A percentile compares a stretch with the other conserved stretches of the same genome.
phyloP scores from a whole-genome alignment of 2,329 filamentous ascomycete species.

The Ceratocystis cacaofunesta region DNA sequence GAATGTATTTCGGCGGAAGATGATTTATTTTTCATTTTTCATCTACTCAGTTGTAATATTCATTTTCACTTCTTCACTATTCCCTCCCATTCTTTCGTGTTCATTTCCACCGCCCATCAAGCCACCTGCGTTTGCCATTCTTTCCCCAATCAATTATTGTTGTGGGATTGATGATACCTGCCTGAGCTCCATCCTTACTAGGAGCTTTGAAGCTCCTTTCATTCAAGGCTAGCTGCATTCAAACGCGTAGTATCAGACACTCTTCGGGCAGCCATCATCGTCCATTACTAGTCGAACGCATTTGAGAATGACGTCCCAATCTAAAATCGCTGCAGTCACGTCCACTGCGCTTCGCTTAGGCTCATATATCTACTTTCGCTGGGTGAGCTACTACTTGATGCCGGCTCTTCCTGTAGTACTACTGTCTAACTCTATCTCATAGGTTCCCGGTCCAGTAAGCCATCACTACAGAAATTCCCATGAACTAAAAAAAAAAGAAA shows the following conservation, averaged over 20 bases:
- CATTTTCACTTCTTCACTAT: too few relatives aligned
- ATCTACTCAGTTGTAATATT: too few relatives aligned
- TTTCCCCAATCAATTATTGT: not conserved
- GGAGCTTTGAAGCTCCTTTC: not conserved
- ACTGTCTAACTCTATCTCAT: not conserved
- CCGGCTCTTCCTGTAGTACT: not conserved
- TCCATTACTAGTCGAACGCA: not conserved
- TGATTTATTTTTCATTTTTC: too few relatives aligned
- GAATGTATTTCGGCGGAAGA: too few relatives aligned
- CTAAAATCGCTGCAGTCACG: conserved; percentile 23
- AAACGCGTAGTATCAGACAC: not conserved
- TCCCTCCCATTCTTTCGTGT: too few relatives aligned
- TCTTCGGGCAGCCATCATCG: not conserved
- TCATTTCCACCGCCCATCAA: not conserved
- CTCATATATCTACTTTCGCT: conserved; percentile 46
- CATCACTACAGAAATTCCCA: not conserved
- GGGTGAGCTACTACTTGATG: conserved; percentile 30
- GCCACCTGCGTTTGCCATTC: not conserved
- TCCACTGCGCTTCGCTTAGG: conserved; percentile 28
- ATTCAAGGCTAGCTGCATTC: not conserved
- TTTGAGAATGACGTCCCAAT: conserved; percentile 7
- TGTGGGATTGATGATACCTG: not conserved
- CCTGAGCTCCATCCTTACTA: not conserved
- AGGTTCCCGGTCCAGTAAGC: conserved; percentile 24
- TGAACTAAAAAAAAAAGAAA: not conserved